Conservation (phyloP, 2,329 filamentous ascomycete species). For the Hypoxylon sp. region DNA sequence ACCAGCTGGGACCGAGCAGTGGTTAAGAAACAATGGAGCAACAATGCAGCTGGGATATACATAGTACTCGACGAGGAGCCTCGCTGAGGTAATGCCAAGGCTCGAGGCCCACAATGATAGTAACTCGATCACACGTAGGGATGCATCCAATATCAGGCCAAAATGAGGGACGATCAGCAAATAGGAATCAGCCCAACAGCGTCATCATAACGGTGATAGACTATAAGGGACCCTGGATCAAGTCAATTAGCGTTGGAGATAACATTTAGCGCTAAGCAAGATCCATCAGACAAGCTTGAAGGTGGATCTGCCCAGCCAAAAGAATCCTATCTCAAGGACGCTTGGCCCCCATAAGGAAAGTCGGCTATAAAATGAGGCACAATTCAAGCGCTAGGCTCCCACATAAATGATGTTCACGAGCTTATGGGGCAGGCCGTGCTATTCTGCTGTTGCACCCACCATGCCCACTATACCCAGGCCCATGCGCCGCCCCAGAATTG, state of each 20-base stretch:
- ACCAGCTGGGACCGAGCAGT: neutral
- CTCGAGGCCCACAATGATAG: neutral
- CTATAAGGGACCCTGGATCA: neutral
- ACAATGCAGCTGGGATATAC: constrained; percentile 5
- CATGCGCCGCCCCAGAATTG: neutral
- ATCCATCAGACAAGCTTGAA: constrained; percentile 10
- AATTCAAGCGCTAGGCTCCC: constrained; percentile 1
- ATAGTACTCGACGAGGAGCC: constrained; percentile 4
- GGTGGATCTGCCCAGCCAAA: neutral
- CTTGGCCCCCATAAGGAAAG: constrained; percentile 1
- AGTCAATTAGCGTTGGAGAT: neutral
- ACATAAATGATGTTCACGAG: neutral
- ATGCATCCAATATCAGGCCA: constrained; percentile 1
- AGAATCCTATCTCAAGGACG: neutral
- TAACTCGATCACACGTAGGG: constrained; percentile 1
- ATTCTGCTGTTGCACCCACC: too few relatives aligned
- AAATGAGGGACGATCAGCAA: neutral
- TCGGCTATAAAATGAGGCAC: constrained; percentile 14
- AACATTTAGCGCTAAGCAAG: constrained; percentile 1
- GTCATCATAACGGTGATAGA: neutral
- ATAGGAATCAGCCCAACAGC: neutral
- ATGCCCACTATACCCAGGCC: too few relatives aligned
- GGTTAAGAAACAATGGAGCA: constrained; percentile 7
- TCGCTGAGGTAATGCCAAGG: constrained; percentile 13
- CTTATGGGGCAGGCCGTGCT: neutral